These are phyloP conservation scores for Metarhizium rileyi DNA, from an alignment of 2,329 filamentous ascomycete species.

Conservation along the genomic window DNA sequence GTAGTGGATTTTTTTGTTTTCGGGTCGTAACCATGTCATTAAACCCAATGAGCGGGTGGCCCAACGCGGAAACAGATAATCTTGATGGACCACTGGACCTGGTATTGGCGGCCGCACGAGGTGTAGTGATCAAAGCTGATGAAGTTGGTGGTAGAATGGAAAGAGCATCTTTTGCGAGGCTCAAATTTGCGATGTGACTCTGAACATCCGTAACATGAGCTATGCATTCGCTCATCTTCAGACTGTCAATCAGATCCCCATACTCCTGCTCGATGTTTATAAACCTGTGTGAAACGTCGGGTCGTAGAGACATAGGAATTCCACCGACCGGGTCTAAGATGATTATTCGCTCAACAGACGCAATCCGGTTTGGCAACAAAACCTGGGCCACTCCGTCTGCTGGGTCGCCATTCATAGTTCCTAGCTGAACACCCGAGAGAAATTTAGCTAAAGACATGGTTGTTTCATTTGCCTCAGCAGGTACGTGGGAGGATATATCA, in stretches of 20 bases:
- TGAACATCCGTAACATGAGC: neutral
- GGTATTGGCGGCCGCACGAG: slow-evolving; percentile 60
- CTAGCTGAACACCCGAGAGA: slow-evolving; percentile 56
- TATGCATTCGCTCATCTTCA: slow-evolving; percentile 27
- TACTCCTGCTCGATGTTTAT: slow-evolving; percentile 93
- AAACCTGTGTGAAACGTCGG: slow-evolving; percentile 43
- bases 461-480: slow-evolving; percentile 46
- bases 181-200: slow-evolving; percentile 48
- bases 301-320: slow-evolving; percentile 52
- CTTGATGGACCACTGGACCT: slow-evolving; percentile 2
- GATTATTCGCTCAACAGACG: slow-evolving; percentile 74
- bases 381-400: slow-evolving; percentile 19
- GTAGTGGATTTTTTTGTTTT: slow-evolving; percentile 65
- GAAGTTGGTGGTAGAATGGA: slow-evolving; percentile 72
- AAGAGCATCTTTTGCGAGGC: slow-evolving; percentile 60
- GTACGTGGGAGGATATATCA: slow-evolving; percentile 27
- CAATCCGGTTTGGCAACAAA: slow-evolving; percentile 35
- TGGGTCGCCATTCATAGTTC: slow-evolving; percentile 1
- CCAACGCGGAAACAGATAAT: slow-evolving; percentile 19
- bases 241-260: slow-evolving; percentile 52
- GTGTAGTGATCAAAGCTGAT: slow-evolving; percentile 82
- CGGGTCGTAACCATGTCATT: slow-evolving; percentile 44
- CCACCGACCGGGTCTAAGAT: slow-evolving; percentile 81
- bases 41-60: slow-evolving; percentile 41
- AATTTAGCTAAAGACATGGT: slow-evolving; percentile 69